Conservation (phyloP, 805 yeast species). For the Wickerhamomyces xylosicus region DNA sequence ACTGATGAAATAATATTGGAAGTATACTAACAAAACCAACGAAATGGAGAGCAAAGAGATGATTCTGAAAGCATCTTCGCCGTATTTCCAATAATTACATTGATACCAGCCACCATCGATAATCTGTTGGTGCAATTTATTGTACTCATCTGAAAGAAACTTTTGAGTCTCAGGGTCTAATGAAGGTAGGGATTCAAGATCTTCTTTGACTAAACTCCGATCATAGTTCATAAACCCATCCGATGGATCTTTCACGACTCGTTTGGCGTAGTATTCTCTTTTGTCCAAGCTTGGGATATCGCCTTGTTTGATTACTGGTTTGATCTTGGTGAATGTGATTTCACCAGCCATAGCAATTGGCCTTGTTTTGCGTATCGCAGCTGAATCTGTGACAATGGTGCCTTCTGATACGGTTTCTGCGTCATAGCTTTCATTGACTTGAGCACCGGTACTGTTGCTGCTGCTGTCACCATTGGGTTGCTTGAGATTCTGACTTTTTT, state of each 20-base stretch:
- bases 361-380: not conserved
- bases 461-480: no score
- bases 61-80: constrained; percentile 58
- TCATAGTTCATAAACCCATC: constrained; percentile 47
- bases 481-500: no score
- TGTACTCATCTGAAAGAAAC: constrained; percentile 43
- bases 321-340: constrained; percentile 27
- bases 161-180: constrained; percentile 62
- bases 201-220: constrained; percentile 41
- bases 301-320: constrained; percentile 44
- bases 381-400: no score
- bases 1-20: constrained; percentile 36
- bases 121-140: constrained; percentile 45
- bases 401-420: no score
- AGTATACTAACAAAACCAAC: constrained; percentile 33
- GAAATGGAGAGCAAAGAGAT: constrained; percentile 39
- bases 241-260: constrained; percentile 44
- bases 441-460: no score
- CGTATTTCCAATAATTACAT: constrained; percentile 67
- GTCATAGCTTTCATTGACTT: no score
- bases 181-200: constrained; percentile 46
- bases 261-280: constrained; percentile 17
- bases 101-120: constrained; percentile 52
- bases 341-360: constrained; percentile 26
- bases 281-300: constrained; percentile 29